Evolutionary conservation across 2,329 filamentous ascomycete species (phyloP).

Genomic region (Tolypocladium ovalisporum): DNA sequence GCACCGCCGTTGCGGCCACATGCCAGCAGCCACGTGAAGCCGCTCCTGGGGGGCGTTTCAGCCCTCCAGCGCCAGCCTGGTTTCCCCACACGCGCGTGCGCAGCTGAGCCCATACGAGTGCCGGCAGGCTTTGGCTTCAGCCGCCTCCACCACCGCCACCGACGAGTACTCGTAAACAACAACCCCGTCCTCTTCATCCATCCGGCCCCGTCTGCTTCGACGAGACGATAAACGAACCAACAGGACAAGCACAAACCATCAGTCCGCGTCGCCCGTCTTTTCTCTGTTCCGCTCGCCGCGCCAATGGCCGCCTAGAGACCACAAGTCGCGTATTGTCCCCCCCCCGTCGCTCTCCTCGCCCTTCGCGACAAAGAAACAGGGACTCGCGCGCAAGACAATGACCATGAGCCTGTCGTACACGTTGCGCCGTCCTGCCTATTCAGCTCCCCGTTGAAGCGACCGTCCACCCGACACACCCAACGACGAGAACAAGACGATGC

Average conservation of each 20-base stretch:
- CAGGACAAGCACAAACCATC: too few relatives aligned
- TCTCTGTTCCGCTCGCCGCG: neutral
- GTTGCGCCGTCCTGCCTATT: neutral
- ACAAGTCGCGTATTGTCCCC: neutral
- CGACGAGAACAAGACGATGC: neutral
- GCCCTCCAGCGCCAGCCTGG: neutral
- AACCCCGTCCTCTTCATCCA: neutral
- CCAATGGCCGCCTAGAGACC: neutral
- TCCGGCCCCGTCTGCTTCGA: neutral
- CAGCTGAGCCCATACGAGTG: neutral
- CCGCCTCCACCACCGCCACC: neutral
- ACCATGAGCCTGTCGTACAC: neutral
- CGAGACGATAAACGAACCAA: neutral
- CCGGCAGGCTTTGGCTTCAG: too few relatives aligned
- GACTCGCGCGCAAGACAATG: constrained; percentile 1
- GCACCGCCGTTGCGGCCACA: neutral
- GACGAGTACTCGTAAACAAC: too few relatives aligned
- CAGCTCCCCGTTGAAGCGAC: neutral
- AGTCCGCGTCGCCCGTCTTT: neutral
- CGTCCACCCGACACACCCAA: neutral
- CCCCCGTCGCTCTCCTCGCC: neutral
- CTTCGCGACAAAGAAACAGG: neutral
- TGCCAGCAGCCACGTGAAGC: neutral
- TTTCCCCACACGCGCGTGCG: neutral
- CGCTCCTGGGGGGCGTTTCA: neutral